Percentiles rank a stretch among this genome's conserved stretches.
Conservation (phyloP, 176 grass and related monocot genomes). For the Pontederia paniculata region DNA sequence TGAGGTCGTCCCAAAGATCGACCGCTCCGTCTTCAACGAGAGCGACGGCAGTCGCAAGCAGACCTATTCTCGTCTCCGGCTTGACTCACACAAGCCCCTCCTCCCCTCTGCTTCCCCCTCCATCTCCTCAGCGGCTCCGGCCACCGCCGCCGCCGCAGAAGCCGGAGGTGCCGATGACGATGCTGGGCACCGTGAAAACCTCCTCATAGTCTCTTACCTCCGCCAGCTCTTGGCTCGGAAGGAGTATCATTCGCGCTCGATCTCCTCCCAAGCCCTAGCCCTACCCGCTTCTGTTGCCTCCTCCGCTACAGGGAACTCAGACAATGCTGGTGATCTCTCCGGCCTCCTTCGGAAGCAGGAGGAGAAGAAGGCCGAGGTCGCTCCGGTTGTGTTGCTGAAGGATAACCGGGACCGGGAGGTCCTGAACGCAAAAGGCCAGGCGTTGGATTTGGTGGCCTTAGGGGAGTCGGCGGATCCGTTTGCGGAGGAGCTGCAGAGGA, state of each 20-base stretch:
- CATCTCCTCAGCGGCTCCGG: slow-evolving; percentile 5
- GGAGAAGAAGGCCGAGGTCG: not conserved
- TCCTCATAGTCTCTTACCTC: slow-evolving; percentile 31
- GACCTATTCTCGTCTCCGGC: slow-evolving; percentile 69
- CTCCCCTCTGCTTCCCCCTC: slow-evolving; percentile 9
- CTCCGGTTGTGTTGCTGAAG: slow-evolving; percentile 11
- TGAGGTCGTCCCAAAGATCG: slow-evolving; percentile 59
- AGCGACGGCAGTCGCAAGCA: slow-evolving; percentile 89
- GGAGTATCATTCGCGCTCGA: slow-evolving; percentile 13
- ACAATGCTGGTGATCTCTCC: not conserved
- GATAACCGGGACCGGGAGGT: slow-evolving; percentile 43
- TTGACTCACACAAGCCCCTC: slow-evolving; percentile 23
- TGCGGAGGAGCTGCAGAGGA: slow-evolving; percentile 38
- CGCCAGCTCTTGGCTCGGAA: slow-evolving; percentile 59
- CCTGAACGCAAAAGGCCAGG: slow-evolving; percentile 44
- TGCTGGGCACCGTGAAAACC: slow-evolving; percentile 9
- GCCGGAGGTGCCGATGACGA: slow-evolving; percentile 9
- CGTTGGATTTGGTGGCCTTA: slow-evolving; percentile 55
- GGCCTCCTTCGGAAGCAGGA: not conserved
- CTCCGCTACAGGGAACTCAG: slow-evolving; percentile 37
- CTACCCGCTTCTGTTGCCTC: not conserved
- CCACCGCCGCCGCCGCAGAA: not conserved
- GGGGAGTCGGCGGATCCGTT: slow-evolving; percentile 40
- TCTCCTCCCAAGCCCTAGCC: slow-evolving; percentile 34
- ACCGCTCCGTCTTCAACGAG: slow-evolving; percentile 84